Conservation (phyloP, 805 yeast species). For the Candida nemodendra region DNA sequence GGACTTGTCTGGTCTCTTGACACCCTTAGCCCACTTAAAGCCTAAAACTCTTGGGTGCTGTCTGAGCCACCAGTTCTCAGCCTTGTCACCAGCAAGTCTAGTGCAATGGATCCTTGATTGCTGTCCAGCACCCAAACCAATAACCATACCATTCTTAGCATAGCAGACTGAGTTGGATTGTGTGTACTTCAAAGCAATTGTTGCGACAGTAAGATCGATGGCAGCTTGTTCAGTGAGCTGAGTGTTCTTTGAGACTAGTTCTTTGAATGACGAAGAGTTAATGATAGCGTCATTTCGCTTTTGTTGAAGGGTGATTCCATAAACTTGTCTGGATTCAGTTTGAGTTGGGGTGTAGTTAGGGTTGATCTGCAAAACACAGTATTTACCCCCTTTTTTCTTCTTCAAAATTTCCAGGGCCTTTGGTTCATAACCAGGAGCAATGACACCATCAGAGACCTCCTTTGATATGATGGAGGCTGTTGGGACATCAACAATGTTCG, state of each 20-base stretch:
- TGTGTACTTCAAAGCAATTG: slow-evolving; percentile 95
- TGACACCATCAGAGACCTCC: slow-evolving; percentile 98
- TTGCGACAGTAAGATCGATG: slow-evolving; percentile 93
- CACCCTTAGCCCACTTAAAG: slow-evolving; percentile 97
- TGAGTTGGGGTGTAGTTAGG: slow-evolving; percentile 85
- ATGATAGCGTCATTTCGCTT: slow-evolving; percentile 97
- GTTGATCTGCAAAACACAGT: slow-evolving; percentile 94
- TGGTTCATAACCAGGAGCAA: slow-evolving; percentile 94
- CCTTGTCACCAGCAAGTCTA: slow-evolving; percentile 98
- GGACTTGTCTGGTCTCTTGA: slow-evolving; percentile 97
- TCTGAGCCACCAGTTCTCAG: slow-evolving; percentile 99
- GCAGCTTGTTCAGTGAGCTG: slow-evolving; percentile 87
- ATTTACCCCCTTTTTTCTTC: slow-evolving; percentile 96
- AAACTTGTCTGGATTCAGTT: slow-evolving; percentile 89
- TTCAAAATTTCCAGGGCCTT: slow-evolving; percentile 87
- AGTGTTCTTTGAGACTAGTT: slow-evolving; percentile 85
- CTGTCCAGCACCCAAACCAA: slow-evolving; percentile 99
- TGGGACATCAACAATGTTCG: slow-evolving; percentile 93
- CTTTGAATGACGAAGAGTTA: slow-evolving; percentile 85
- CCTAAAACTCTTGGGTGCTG: slow-evolving; percentile 94
- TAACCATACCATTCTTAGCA: slow-evolving; percentile 98
- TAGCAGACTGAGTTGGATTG: slow-evolving; percentile 98
- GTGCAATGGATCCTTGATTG: slow-evolving; percentile 99
- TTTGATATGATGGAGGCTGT: slow-evolving; percentile 96
- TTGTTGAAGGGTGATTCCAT: slow-evolving; percentile 93